Evolutionary conservation across 2,329 filamentous ascomycete species (phyloP).

Genomic region (Aspergillus fijiensis): DNA sequence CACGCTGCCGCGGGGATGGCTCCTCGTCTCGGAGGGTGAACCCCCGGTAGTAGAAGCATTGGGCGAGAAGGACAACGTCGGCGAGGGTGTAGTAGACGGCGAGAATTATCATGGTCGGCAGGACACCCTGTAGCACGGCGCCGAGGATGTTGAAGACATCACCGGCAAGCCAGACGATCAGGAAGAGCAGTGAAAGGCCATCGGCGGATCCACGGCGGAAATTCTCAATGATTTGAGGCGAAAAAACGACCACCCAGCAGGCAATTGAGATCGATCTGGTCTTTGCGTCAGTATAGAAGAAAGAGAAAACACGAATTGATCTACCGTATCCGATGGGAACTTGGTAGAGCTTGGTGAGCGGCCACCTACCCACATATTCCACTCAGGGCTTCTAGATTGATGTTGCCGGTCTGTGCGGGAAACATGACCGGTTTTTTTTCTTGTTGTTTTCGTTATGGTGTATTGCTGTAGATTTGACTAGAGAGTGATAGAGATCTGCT

Average conservation of each 20-base stretch:
- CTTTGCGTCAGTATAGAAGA: slow-evolving; percentile 7
- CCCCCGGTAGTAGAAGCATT: slow-evolving; percentile 95
- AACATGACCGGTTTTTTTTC: slow-evolving; percentile 29
- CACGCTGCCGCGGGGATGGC: slow-evolving; percentile 16
- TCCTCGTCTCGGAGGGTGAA: slow-evolving; percentile 53
- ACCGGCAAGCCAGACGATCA: slow-evolving; percentile 87
- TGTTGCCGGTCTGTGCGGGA: slow-evolving; percentile 50
- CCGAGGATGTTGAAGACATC: slow-evolving; percentile 97
- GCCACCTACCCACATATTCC: slow-evolving; percentile 76
- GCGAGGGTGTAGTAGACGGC: slow-evolving; percentile 91
- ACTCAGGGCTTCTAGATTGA: slow-evolving; percentile 87
- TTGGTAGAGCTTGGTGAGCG: too few species aligned
- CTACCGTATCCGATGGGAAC: background rate
- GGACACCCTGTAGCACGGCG: slow-evolving; percentile 83
- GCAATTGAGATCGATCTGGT: slow-evolving; percentile 87
- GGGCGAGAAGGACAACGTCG: slow-evolving; percentile 80
- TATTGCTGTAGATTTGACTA: background rate
- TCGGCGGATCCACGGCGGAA: slow-evolving; percentile 82
- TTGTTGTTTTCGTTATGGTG: background rate
- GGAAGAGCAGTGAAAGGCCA: slow-evolving; percentile 85
- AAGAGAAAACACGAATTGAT: background rate
- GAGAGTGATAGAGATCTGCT: slow-evolving; percentile 5
- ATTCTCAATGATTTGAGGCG: slow-evolving; percentile 94
- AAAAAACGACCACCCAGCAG: slow-evolving; percentile 97
- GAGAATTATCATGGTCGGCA: slow-evolving; percentile 95